phyloP scores from a whole-genome alignment of 2,329 filamentous ascomycete genomes.

The Hypoxylon sp. region DNA sequence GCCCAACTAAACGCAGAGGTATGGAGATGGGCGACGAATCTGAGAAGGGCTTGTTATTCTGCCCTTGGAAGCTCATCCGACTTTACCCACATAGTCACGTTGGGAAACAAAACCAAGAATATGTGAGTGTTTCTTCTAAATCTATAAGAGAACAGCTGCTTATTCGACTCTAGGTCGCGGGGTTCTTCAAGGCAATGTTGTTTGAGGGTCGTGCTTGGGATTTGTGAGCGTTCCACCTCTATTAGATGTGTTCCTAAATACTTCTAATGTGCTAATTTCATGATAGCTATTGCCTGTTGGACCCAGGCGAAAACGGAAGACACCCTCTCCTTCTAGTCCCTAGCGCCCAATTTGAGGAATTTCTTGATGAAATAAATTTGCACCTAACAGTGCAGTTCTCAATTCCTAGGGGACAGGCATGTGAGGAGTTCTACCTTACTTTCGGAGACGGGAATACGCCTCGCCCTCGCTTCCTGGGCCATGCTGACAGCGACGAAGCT shows the following conservation, averaged over 20 bases:
- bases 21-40: conserved; percentile 52
- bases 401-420: conserved; percentile 69
- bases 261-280: conserved; percentile 16
- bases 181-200: conserved; percentile 71
- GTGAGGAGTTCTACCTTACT: conserved; percentile 70
- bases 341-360: conserved; percentile 73
- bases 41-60: conserved; percentile 56
- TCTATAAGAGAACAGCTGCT: conserved; percentile 11
- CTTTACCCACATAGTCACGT: conserved; percentile 74
- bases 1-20: background rate
- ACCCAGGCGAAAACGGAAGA: conserved; percentile 61
- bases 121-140: conserved; percentile 55
- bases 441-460: conserved; percentile 75
- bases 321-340: conserved; percentile 78
- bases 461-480: conserved; percentile 77
- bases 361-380: conserved; percentile 76
- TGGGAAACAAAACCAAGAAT: conserved; percentile 66
- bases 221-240: conserved; percentile 70
- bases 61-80: conserved; percentile 67
- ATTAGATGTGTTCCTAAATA: background rate
- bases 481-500: conserved; percentile 62
- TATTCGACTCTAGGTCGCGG: conserved; percentile 55
- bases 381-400: conserved; percentile 67
- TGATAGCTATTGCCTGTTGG: conserved; percentile 76
- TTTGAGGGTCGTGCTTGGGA: conserved; percentile 78